A percentile compares a stretch with the other conserved stretches of the same genome.
Evolutionary conservation across 306 rosid genomes (phyloP).

Genomic region (Herpetospermum pedunculosum): DNA sequence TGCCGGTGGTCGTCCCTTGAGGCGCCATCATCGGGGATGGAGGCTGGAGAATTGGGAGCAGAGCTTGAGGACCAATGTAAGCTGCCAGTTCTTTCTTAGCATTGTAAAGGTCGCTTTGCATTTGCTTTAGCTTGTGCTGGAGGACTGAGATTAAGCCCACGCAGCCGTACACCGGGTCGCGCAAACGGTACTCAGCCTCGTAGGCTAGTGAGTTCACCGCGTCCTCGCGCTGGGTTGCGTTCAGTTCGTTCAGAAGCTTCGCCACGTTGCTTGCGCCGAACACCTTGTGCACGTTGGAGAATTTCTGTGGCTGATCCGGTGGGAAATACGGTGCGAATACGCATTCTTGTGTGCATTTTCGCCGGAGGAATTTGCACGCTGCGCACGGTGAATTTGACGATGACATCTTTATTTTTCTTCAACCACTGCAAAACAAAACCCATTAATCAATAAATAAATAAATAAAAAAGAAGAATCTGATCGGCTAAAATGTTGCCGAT

Average conservation of each 20-base stretch:
- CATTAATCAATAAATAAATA: too few relatives aligned
- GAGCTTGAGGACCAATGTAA: constrained; percentile 59
- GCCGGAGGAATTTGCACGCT: constrained; percentile 66
- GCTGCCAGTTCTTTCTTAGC: constrained; percentile 71
- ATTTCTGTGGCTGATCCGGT: constrained; percentile 76
- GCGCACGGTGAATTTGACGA: constrained; percentile 70
- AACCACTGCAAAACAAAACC: background rate
- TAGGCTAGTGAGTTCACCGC: constrained; percentile 82
- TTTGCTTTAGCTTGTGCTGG: constrained; percentile 49
- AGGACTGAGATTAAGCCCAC: constrained; percentile 86
- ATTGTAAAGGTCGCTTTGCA: constrained; percentile 37
- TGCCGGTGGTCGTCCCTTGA: constrained; percentile 11
- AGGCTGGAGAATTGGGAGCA: constrained; percentile 21
- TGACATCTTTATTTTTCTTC: background rate
- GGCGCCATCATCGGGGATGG: constrained; percentile 11
- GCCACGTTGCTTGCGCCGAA: constrained; percentile 88
- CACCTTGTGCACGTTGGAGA: constrained; percentile 60
- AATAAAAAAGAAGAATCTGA: background rate
- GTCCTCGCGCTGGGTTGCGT: constrained; percentile 56
- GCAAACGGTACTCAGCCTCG: constrained; percentile 72
- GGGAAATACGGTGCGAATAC: constrained; percentile 90
- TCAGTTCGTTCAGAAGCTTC: constrained; percentile 65
- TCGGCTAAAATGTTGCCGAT: background rate
- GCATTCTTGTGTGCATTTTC: constrained; percentile 85
- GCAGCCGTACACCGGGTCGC: constrained; percentile 87